phyloP scores from a whole-genome alignment of 495 filamentous ascomycete species.

The Pyrenopolyporus hunteri region DNA sequence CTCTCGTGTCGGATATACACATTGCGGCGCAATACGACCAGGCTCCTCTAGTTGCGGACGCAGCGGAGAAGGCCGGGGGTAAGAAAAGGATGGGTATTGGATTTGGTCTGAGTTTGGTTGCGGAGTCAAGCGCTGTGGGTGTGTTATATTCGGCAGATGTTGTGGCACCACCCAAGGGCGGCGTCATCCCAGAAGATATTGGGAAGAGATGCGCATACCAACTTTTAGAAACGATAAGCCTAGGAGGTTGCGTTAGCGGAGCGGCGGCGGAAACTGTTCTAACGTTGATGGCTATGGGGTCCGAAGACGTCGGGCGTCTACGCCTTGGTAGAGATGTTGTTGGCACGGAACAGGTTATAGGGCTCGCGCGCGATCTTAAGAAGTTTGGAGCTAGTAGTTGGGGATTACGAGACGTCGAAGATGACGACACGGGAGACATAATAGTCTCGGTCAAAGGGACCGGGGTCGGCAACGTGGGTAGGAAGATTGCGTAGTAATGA shows the following conservation, averaged over 20 bases:
- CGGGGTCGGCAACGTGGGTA: slow-evolving; percentile 93
- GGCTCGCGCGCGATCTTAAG: slow-evolving; percentile 80
- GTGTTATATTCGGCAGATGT: slow-evolving; percentile 87
- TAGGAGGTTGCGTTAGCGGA: slow-evolving; percentile 80
- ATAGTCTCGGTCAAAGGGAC: slow-evolving; percentile 90
- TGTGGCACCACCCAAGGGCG: slow-evolving; percentile 78
- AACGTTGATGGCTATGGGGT: slow-evolving; percentile 95
- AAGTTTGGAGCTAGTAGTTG: slow-evolving; percentile 85
- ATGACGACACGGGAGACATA: slow-evolving; percentile 70
- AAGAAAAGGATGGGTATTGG: slow-evolving; percentile 68
- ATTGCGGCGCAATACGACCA: slow-evolving; percentile 68
- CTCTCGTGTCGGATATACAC: slow-evolving; percentile 84
- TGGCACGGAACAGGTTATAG: slow-evolving; percentile 77
- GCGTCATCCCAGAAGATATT: slow-evolving; percentile 85
- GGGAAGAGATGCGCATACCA: slow-evolving; percentile 87
- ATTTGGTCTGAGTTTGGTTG: slow-evolving; percentile 88
- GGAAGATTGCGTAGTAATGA: slow-evolving; percentile 79
- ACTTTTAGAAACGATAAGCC: slow-evolving; percentile 78
- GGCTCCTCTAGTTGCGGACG: slow-evolving; percentile 70
- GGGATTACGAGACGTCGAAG: slow-evolving; percentile 75
- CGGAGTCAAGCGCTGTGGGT: slow-evolving; percentile 81
- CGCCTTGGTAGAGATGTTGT: slow-evolving; percentile 76
- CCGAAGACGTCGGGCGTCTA: slow-evolving; percentile 63
- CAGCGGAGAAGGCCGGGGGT: slow-evolving; percentile 60
- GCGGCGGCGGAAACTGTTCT: slow-evolving; percentile 73